phyloP scores from a whole-genome alignment of 2,329 filamentous ascomycete species.

The Parastagonospora avenae region DNA sequence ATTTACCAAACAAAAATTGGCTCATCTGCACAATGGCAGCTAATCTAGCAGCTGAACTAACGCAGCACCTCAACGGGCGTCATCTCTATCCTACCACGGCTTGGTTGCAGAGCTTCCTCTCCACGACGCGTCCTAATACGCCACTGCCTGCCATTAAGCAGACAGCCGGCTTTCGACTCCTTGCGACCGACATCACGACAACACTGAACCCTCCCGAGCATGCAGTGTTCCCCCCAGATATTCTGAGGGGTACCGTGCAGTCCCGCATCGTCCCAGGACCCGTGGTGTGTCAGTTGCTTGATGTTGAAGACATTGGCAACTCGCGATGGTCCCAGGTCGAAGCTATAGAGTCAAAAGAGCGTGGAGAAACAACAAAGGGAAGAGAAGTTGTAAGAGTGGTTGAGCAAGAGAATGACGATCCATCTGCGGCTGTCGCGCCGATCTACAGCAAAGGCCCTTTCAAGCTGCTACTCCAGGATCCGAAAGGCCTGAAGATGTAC shows the following conservation, averaged over 20 bases:
- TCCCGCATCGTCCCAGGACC: slow-evolving; percentile 65
- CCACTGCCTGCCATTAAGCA: slow-evolving; percentile 75
- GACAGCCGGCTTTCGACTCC: slow-evolving; percentile 79
- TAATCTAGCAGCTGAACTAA: slow-evolving; percentile 46
- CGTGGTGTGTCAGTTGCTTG: slow-evolving; percentile 79
- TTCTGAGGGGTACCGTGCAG: slow-evolving; percentile 60
- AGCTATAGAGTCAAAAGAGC: slow-evolving; percentile 72
- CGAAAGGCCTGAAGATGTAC: slow-evolving; percentile 66
- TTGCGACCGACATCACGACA: slow-evolving; percentile 75
- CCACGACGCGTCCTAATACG: slow-evolving; percentile 59
- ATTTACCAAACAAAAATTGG: slow-evolving; percentile 1
- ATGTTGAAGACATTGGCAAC: slow-evolving; percentile 80
- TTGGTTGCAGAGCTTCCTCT: slow-evolving; percentile 70
- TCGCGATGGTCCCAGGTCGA: slow-evolving; percentile 89
- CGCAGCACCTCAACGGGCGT: slow-evolving; percentile 61
- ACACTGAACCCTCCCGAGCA: slow-evolving; percentile 53
- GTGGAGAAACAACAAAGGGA: slow-evolving; percentile 76
- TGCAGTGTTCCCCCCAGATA: slow-evolving; percentile 62
- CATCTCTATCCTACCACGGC: slow-evolving; percentile 60
- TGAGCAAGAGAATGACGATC: slow-evolving; percentile 53
- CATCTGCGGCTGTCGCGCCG: slow-evolving; percentile 27
- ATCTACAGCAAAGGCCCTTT: slow-evolving; percentile 66
- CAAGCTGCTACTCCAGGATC: slow-evolving; percentile 82
- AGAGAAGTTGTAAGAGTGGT: slow-evolving; percentile 80
- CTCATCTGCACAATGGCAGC: slow-evolving; percentile 28